Percentiles rank a stretch among this genome's conserved stretches.
Evolutionary conservation across 2,329 filamentous ascomycete genomes (phyloP).

Genomic region (Fusarium brevicatenulatum): DNA sequence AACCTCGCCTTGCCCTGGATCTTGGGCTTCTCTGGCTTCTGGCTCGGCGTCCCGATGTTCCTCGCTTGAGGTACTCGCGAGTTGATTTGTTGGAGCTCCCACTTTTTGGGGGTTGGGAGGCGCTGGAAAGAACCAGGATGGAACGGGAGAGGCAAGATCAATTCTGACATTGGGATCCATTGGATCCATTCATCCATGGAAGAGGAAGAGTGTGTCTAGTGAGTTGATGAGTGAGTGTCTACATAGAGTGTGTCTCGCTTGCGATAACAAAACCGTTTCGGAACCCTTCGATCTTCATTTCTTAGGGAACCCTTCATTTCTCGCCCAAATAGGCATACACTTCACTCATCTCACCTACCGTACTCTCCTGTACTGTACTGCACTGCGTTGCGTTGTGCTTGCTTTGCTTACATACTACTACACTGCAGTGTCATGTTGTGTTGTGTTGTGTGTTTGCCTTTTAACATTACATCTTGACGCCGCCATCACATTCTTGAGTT

Average conservation of each 20-base stretch:
- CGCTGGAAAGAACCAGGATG: conserved; percentile 19
- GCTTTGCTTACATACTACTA: not conserved
- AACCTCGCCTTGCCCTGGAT: conserved; percentile 17
- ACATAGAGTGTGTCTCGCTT: conserved; percentile 11
- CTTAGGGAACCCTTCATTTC: conserved; percentile 17
- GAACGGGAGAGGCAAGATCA: conserved; percentile 29
- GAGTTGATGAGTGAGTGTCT: not conserved
- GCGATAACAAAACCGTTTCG: conserved; percentile 36
- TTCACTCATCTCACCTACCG: not conserved
- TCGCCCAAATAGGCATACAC: conserved; percentile 5
- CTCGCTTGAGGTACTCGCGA: conserved; percentile 13
- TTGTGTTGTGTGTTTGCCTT: not conserved
- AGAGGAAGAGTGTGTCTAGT: not conserved
- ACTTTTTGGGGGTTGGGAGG: conserved; percentile 33
- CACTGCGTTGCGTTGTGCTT: not conserved
- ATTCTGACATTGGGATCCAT: not conserved
- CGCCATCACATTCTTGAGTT: conserved; percentile 24
- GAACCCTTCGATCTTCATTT: conserved; percentile 28
- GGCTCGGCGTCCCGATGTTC: conserved; percentile 23
- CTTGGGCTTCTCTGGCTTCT: conserved; percentile 12
- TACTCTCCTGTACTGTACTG: not conserved
- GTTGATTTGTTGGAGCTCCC: conserved; percentile 27
- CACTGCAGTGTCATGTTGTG: not conserved
- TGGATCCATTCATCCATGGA: not conserved
- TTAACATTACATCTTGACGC: conserved; percentile 8